These are phyloP conservation scores for Rhinocladiella mackenziei DNA, from an alignment of 2,329 filamentous ascomycete species.

Conservation along the genomic window DNA sequence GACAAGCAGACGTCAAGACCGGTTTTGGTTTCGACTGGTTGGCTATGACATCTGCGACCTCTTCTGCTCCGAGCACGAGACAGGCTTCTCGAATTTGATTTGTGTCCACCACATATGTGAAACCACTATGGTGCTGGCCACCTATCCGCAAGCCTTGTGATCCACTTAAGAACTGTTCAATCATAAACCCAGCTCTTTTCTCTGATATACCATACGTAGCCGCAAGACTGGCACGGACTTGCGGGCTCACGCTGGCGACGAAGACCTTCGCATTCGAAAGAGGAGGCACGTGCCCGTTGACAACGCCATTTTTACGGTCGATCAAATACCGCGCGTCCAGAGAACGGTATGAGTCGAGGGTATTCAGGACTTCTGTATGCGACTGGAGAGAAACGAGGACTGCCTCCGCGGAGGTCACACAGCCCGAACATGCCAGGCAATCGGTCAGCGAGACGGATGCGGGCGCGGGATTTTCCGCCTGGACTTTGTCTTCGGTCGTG, in stretches of 20 bases:
- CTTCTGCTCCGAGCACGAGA: slow-evolving; percentile 73
- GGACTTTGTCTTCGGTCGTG: slow-evolving; percentile 79
- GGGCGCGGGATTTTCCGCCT: slow-evolving; percentile 57
- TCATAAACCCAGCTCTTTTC: slow-evolving; percentile 71
- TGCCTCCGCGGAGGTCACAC: slow-evolving; percentile 94
- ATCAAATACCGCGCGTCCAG: slow-evolving; percentile 41
- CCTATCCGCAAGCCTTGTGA: slow-evolving; percentile 64
- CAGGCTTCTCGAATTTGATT: slow-evolving; percentile 77
- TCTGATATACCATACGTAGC: slow-evolving; percentile 75
- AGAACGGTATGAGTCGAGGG: slow-evolving; percentile 62
- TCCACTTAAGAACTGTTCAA: slow-evolving; percentile 73
- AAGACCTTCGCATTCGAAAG: slow-evolving; percentile 65
- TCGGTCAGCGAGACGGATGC: slow-evolving; percentile 95
- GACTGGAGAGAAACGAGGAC: slow-evolving; percentile 94
- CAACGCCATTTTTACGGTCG: slow-evolving; percentile 30
- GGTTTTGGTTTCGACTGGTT: slow-evolving; percentile 34
- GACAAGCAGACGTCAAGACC: slow-evolving; percentile 78
- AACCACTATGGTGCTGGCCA: slow-evolving; percentile 69
- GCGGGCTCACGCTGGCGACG: slow-evolving; percentile 87
- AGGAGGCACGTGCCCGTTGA: slow-evolving; percentile 45
- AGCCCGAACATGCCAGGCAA: slow-evolving; percentile 94
- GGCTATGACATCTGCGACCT: slow-evolving; percentile 52
- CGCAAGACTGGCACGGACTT: slow-evolving; percentile 82
- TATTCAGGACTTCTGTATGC: slow-evolving; percentile 81
- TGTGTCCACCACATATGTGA: slow-evolving; percentile 87